phyloP scores from a whole-genome alignment of 2,329 filamentous ascomycete species.

The Colletotrichum noveboracense region DNA sequence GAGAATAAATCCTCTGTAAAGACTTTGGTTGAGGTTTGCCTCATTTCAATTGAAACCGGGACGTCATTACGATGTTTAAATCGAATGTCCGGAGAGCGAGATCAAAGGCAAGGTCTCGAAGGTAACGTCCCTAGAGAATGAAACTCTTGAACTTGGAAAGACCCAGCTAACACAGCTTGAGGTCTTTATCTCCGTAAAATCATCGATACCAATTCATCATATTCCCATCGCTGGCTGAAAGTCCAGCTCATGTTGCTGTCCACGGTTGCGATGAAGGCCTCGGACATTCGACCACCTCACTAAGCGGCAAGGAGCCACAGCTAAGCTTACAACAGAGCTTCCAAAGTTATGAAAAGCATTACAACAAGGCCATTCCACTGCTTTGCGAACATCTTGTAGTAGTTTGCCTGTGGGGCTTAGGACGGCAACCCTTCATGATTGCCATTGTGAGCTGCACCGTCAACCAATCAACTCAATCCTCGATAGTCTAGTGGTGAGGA shows the following conservation, averaged over 20 bases:
- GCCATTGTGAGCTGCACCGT: rapidly evolving
- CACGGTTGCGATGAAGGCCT: neutral
- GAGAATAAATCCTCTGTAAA: neutral
- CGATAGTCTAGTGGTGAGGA: neutral
- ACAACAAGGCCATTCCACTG: neutral
- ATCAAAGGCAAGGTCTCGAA: neutral
- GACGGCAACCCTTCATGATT: neutral
- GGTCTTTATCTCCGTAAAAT: neutral
- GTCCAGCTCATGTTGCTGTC: neutral
- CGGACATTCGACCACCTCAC: neutral
- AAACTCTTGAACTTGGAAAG: neutral
- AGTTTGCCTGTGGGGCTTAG: neutral
- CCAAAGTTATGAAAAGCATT: rapidly evolving
- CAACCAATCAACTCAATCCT: neutral
- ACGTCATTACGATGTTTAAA: neutral
- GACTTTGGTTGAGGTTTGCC: neutral
- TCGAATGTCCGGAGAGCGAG: neutral
- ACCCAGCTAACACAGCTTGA: neutral
- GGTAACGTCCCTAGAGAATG: neutral
- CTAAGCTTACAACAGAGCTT: neutral
- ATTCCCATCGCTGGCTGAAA: neutral
- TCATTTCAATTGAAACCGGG: neutral
- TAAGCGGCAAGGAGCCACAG: neutral
- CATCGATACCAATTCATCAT: neutral
- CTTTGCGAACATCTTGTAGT: neutral